These are phyloP conservation scores for Aquanectria penicillioides DNA, from an alignment of 2,329 filamentous ascomycete species.

Conservation along the genomic window DNA sequence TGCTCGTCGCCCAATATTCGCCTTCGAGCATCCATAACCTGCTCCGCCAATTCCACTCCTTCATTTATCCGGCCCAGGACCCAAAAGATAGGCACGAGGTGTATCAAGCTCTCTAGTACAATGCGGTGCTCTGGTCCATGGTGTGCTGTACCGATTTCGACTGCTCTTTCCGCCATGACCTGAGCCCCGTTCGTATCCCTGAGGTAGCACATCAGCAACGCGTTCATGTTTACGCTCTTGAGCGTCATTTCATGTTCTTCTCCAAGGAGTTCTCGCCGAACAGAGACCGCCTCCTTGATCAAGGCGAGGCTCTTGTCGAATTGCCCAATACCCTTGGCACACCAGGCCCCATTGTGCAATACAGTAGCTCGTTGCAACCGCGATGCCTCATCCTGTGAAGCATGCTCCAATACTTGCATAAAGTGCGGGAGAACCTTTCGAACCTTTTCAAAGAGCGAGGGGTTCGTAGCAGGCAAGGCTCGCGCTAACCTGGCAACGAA, in stretches of 20 bases:
- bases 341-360: not conserved
- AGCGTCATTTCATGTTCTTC: constrained; percentile 1
- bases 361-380: constrained; percentile 10
- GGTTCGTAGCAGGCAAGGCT: not conserved
- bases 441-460: not conserved
- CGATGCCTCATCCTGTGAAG: not conserved
- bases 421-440: not conserved
- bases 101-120: not conserved
- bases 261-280: not conserved
- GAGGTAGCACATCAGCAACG: not conserved
- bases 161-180: not conserved
- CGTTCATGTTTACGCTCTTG: not conserved
- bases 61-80: not conserved
- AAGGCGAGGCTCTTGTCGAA: not conserved
- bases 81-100: not conserved
- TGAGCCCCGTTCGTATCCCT: not conserved
- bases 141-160: not conserved
- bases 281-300: not conserved
- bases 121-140: not conserved
- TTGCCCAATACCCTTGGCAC: not conserved
- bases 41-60: not conserved
- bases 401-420: not conserved
- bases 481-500: constrained; percentile 2
- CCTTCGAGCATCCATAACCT: not conserved
- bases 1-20: not conserved